Conservation (phyloP, 2,329 filamentous ascomycete species). For the Amphichorda felina region DNA sequence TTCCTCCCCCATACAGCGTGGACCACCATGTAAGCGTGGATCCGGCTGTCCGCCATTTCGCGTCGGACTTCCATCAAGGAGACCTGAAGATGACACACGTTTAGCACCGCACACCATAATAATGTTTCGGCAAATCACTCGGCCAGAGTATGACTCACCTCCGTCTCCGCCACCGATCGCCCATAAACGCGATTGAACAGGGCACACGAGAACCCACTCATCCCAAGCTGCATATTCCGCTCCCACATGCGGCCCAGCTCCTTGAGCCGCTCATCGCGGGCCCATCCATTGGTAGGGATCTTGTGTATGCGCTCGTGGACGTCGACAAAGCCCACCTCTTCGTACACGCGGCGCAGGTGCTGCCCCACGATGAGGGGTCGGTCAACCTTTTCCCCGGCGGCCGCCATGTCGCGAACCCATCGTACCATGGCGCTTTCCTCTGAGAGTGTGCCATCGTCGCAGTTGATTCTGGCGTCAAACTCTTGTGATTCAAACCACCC, state of each 20-base stretch:
- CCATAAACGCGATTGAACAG: slow-evolving; percentile 27
- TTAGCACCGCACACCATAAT: no score
- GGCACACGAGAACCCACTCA: slow-evolving; percentile 31
- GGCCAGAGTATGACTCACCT: slow-evolving; percentile 20
- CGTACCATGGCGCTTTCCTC: slow-evolving; percentile 21
- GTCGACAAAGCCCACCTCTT: slow-evolving; percentile 42
- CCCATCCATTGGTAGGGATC: slow-evolving; percentile 39
- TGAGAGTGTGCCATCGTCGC: slow-evolving; percentile 32
- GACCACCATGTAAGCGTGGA: slow-evolving; percentile 37
- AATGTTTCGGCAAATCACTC: background rate
- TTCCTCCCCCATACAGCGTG: slow-evolving; percentile 40
- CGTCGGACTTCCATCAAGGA: slow-evolving; percentile 35
- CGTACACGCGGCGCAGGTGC: slow-evolving; percentile 22
- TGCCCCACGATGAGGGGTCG: slow-evolving; percentile 24
- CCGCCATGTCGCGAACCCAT: slow-evolving; percentile 27
- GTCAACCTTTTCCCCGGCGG: slow-evolving; percentile 22
- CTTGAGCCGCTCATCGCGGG: slow-evolving; percentile 29
- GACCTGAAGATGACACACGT: slow-evolving; percentile 22
- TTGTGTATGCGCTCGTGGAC: slow-evolving; percentile 39
- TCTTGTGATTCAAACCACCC: slow-evolving; percentile 46
- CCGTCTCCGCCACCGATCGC: slow-evolving; percentile 31
- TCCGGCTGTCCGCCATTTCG: slow-evolving; percentile 29
- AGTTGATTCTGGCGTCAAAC: slow-evolving; percentile 20
- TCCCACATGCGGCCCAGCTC: slow-evolving; percentile 33
- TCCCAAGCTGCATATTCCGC: slow-evolving; percentile 25